A percentile compares a stretch with the other conserved stretches of the same genome.
phyloP scores from a whole-genome alignment of 768 basidiomycete genomes.

The Phlebiopsis flavidoalba region DNA sequence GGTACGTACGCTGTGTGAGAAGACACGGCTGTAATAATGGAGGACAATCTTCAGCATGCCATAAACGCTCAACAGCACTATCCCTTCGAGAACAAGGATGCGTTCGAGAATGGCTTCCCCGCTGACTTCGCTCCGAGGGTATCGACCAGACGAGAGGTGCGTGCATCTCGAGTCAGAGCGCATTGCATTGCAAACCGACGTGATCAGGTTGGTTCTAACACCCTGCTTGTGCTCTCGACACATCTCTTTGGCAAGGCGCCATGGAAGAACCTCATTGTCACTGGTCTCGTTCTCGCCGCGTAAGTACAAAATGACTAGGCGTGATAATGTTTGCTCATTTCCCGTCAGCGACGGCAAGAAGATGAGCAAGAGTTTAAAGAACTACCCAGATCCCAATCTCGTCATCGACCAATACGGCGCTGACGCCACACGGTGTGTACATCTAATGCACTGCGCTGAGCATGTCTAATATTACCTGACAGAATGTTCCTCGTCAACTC shows the following conservation, averaged over 20 bases:
- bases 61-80: slow-evolving; percentile 95
- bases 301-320: slow-evolving; percentile 33
- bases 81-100: slow-evolving; percentile 94
- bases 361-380: slow-evolving; percentile 97
- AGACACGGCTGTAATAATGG: neutral
- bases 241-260: slow-evolving; percentile 91
- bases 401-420: slow-evolving; percentile 91
- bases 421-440: slow-evolving; percentile 77
- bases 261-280: slow-evolving; percentile 97
- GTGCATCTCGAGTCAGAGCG: neutral
- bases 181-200: neutral
- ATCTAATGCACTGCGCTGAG: neutral
- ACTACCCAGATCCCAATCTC: slow-evolving; percentile 93
- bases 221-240: slow-evolving; percentile 91
- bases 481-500: slow-evolving; percentile 99
- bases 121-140: slow-evolving; percentile 98
- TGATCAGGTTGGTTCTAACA: slow-evolving; percentile 89
- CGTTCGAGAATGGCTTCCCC: slow-evolving; percentile 82
- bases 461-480: neutral
- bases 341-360: slow-evolving; percentile 86
- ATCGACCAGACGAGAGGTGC: slow-evolving; percentile 91
- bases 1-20: slow-evolving; percentile 40
- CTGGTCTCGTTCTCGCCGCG: slow-evolving; percentile 93
- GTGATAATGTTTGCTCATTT: neutral
- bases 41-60: slow-evolving; percentile 70